Conservation (phyloP, 768 basidiomycete species). For the Termitomyces sp. region DNA sequence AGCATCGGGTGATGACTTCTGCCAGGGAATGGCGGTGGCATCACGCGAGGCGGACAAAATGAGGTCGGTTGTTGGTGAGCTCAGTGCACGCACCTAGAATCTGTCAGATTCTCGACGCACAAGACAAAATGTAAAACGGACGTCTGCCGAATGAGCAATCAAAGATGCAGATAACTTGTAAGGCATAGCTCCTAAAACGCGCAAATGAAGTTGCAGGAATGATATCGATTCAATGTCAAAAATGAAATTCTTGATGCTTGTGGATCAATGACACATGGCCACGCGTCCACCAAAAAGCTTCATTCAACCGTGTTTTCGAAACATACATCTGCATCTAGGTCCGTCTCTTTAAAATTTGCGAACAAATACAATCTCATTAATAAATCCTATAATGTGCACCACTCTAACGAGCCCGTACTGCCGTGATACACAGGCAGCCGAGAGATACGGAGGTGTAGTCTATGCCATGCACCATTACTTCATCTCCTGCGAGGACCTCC, state of each 20-base stretch:
- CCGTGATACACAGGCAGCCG: slow-evolving; percentile 48
- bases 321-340: no score
- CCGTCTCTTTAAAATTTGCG: neutral
- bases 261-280: slow-evolving; percentile 4
- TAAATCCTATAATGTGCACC: slow-evolving; percentile 62
- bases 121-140: slow-evolving; percentile 33
- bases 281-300: slow-evolving; percentile 4
- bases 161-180: slow-evolving; percentile 79
- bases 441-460: slow-evolving; percentile 88
- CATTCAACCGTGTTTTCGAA: no score
- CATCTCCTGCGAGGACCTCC: slow-evolving; percentile 86
- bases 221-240: slow-evolving; percentile 26
- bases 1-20: slow-evolving; percentile 41
- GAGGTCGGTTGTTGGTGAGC: slow-evolving; percentile 69
- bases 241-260: slow-evolving; percentile 13
- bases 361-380: neutral
- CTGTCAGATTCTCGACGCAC: slow-evolving; percentile 13
- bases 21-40: slow-evolving; percentile 87
- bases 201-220: slow-evolving; percentile 1
- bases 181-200: slow-evolving; percentile 40
- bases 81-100: slow-evolving; percentile 77
- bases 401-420: slow-evolving; percentile 77
- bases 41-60: slow-evolving; percentile 92
- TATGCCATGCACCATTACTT: slow-evolving; percentile 88
- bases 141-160: slow-evolving; percentile 69